Evolutionary conservation across 345 rosid genomes (phyloP), one percentile per base, ranked within the genome.

Genomic region (Lumnitzera littorea): DNA sequence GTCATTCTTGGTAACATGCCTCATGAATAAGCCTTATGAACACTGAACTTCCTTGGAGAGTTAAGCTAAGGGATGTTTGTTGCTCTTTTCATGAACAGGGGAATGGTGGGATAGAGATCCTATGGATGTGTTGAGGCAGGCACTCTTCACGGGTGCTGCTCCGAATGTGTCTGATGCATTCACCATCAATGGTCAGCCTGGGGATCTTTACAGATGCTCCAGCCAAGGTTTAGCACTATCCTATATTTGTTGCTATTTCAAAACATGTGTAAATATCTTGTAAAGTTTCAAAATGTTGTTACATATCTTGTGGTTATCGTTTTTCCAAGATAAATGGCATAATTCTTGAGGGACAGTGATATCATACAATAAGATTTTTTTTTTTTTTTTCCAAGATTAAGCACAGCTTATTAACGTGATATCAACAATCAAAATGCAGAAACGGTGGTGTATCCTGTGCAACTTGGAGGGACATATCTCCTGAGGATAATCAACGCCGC

Each of bases 151-250:
- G 0, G 94, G 91, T 48, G 85, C 62, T 10, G 76, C 75, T 56
- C 84, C 86, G 15, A 89, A 84, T 66, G 58, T 86, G 12, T 91
- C 98, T 5, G 89, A 89, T 69, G 92, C 95, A 24, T 82, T 43
- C 65, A 89, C 95, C 61, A 85, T 91, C 50, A 91, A 91, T 46
- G 98, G 96, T 58, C 96, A 91, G 69, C 98, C 95, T 8, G 96
- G 98, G 46, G 95, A 91, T 61, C 67, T 88, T 46, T 88, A 84
- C 65, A 78, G 82, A 78, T 91, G 96, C 76, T 88, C 98, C 15
- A 75, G 60, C 55, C 71, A 72, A 82, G 88, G 91, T 36, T 82
- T 62, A 47, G 62, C 62, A n/a, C 25, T 2, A 2, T 53, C 1
- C 27, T 20, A 24, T 53, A 53, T 12, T 4, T 50, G 15, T 50